phyloP scores from a whole-genome alignment of 2,329 filamentous ascomycete genomes.

The Aspergillus spinulosporus region DNA sequence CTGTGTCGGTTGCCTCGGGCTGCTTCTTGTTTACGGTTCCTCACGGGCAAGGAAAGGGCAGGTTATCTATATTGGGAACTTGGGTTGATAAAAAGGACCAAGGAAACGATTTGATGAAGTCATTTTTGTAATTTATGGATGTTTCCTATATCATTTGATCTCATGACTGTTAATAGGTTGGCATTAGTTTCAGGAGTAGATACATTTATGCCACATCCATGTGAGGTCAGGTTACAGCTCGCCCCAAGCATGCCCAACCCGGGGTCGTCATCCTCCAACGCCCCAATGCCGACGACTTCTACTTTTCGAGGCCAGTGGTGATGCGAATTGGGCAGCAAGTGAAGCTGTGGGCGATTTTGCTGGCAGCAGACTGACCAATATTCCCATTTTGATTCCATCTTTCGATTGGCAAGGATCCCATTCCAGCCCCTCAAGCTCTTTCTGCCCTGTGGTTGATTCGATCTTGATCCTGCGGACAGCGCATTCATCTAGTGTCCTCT shows the following conservation, averaged over 20 bases:
- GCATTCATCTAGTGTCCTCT: background rate
- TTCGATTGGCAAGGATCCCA: background rate
- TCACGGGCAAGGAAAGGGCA: background rate
- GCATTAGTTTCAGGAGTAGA: background rate
- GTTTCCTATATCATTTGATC: background rate
- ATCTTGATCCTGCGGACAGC: background rate
- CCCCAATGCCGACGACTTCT: constrained; percentile 2
- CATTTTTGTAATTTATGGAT: background rate
- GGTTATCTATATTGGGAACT: background rate
- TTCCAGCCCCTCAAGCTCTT: background rate
- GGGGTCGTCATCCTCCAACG: background rate
- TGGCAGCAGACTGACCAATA: constrained; percentile 13
- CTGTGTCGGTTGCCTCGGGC: background rate
- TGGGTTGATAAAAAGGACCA: background rate
- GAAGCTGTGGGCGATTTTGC: constrained; percentile 11
- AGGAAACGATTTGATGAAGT: background rate
- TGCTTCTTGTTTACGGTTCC: no score
- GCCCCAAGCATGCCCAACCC: background rate
- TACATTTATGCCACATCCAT: background rate
- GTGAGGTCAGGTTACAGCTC: background rate
- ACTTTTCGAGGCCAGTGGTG: constrained; percentile 3
- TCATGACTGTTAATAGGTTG: background rate
- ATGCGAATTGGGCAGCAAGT: constrained; percentile 23
- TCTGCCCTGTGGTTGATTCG: background rate
- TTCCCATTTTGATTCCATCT: background rate